Percentiles rank a stretch among this genome's conserved stretches.
Evolutionary conservation across 805 yeast species (phyloP).

Genomic region (Isabelozyma pseudorhagii): DNA sequence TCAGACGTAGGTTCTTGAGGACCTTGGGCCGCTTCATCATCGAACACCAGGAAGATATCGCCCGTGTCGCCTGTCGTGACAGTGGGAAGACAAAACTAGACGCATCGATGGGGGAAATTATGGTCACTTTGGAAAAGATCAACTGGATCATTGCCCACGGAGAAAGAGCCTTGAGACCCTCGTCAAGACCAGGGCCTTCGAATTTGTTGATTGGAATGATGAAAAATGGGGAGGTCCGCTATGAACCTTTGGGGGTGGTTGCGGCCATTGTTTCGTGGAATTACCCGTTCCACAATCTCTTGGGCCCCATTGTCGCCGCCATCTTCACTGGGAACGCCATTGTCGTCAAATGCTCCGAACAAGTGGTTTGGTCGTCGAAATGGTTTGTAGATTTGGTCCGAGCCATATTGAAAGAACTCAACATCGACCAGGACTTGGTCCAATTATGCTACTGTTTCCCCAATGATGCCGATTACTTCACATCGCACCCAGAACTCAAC

Average conservation of each 20-base stretch:
- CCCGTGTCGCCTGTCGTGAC: conserved; percentile 92
- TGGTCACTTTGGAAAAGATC: conserved; percentile 91
- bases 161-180: conserved; percentile 62
- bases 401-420: conserved; percentile 69
- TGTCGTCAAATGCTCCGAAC: conserved; percentile 91
- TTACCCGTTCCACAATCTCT: conserved; percentile 90
- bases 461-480: conserved; percentile 79
- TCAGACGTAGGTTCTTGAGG: conserved; percentile 66
- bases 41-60: conserved; percentile 80
- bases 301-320: conserved; percentile 91
- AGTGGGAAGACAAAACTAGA: conserved; percentile 95
- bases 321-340: conserved; percentile 89
- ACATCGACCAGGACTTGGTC: conserved; percentile 75
- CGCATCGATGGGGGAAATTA: conserved; percentile 93
- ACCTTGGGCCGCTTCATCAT: conserved; percentile 71
- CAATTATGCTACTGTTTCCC: conserved; percentile 91
- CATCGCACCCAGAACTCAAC: conserved; percentile 75
- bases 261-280: conserved; percentile 95
- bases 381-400: conserved; percentile 72
- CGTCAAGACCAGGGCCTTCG: conserved; percentile 83
- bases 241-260: conserved; percentile 88
- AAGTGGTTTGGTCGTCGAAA: conserved; percentile 91
- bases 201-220: conserved; percentile 75
- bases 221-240: conserved; percentile 89
- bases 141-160: conserved; percentile 90